phyloP scores from a whole-genome alignment of 768 basidiomycete genomes.

The Pisolithus tinctorius region DNA sequence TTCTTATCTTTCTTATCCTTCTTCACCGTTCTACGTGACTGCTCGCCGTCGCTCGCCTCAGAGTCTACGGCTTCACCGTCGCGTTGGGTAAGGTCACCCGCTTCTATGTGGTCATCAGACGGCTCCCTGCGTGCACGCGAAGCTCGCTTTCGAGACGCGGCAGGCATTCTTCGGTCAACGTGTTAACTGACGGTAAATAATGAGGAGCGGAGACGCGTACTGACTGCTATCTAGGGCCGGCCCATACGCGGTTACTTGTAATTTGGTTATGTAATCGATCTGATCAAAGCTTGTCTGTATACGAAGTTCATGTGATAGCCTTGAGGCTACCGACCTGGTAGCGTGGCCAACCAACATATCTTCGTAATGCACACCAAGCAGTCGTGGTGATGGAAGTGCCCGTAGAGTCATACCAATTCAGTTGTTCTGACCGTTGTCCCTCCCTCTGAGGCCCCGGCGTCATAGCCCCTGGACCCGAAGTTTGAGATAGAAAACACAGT shows the following conservation, averaged over 20 bases:
- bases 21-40: constrained; percentile 28
- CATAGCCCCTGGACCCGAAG: no score
- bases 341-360: no score
- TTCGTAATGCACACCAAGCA: no score
- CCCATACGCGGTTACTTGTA: constrained; percentile 14
- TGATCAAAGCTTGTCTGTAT: no score
- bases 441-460: no score
- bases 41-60: constrained; percentile 30
- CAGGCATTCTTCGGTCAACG: constrained; percentile 22
- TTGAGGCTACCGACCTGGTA: no score
- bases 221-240: constrained; percentile 24
- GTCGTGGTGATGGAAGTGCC: no score
- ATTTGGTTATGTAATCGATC: no score
- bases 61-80: constrained; percentile 32
- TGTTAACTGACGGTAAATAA: background rate
- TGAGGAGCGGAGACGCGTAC: background rate
- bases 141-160: constrained; percentile 32
- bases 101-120: constrained; percentile 55
- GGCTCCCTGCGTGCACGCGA: constrained; percentile 36
- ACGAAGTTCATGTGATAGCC: no score
- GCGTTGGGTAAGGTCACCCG: constrained; percentile 34
- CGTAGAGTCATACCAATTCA: no score
- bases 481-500: no score
- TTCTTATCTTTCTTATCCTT: constrained; percentile 27
- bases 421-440: no score